Conservation (phyloP, 148 eudicot species). For the Bassia scoparia region DNA sequence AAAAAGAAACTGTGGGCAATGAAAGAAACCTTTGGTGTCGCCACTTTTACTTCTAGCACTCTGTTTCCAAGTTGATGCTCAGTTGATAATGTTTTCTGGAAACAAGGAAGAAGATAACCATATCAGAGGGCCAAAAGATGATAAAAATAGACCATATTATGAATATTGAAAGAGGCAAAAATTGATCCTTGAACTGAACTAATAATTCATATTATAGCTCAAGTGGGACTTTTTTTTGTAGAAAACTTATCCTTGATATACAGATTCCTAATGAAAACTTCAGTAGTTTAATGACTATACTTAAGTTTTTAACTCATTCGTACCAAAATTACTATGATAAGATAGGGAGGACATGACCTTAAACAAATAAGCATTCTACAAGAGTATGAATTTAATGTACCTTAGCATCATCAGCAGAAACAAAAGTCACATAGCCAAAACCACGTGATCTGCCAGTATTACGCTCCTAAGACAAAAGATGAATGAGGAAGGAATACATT, state of each 20-base stretch:
- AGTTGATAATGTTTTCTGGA: slow-evolving; percentile 60
- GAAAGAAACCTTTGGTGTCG: slow-evolving; percentile 54
- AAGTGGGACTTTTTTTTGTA: no score
- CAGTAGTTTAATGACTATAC: no score
- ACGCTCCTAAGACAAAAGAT: slow-evolving; percentile 56
- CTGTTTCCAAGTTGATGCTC: slow-evolving; percentile 83
- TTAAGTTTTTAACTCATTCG: no score
- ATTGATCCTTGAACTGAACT: no score
- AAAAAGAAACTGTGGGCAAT: not conserved
- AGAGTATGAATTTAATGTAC: slow-evolving; percentile 28
- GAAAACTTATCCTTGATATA: no score
- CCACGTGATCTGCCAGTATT: slow-evolving; percentile 92
- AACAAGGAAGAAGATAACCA: slow-evolving; percentile 12
- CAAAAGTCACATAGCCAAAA: slow-evolving; percentile 94
- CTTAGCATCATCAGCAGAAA: slow-evolving; percentile 80
- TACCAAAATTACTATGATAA: no score
- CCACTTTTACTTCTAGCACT: slow-evolving; percentile 82
- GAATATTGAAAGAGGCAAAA: not conserved
- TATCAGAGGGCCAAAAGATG: no score
- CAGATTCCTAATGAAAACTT: no score
- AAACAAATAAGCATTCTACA: not conserved
- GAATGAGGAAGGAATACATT: not conserved
- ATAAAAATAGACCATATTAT: not conserved
- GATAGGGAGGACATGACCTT: no score
- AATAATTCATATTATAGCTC: no score